Evolutionary conservation across 257 asterid species (phyloP).

Genomic region (Rauvolfia tetraphylla): DNA sequence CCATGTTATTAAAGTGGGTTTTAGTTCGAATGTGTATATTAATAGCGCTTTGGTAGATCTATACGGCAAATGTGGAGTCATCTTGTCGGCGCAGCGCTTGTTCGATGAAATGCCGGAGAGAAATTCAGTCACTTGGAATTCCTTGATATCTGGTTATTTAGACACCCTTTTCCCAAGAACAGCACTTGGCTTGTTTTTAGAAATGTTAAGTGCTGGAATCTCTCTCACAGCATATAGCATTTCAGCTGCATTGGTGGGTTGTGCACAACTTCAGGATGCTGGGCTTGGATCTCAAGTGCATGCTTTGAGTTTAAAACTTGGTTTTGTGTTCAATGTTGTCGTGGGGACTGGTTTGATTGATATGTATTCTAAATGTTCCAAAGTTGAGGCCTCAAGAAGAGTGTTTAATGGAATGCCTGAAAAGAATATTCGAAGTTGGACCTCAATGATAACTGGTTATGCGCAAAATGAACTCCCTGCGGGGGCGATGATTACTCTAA

Average conservation of each 20-base stretch:
- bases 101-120: conserved; percentile 39
- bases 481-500: conserved; percentile 39
- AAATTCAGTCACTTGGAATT: conserved; percentile 41
- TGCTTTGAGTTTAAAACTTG: conserved; percentile 46
- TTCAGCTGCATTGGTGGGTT: conserved; percentile 46
- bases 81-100: conserved; percentile 19
- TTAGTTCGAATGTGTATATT: conserved; percentile 40
- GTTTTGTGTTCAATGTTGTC: conserved; percentile 36
- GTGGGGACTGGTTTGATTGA: conserved; percentile 64
- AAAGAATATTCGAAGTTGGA: conserved; percentile 47
- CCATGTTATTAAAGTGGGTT: conserved; percentile 45
- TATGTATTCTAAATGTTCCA: conserved; percentile 47
- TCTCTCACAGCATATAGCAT: conserved; percentile 35
- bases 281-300: conserved; percentile 57
- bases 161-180: conserved; percentile 24
- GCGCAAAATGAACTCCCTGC: conserved; percentile 28
- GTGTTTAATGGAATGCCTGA: conserved; percentile 40
- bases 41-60: conserved; percentile 35
- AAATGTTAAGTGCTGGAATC: conserved; percentile 40
- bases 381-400: conserved; percentile 38
- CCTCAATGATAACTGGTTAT: conserved; percentile 54
- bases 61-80: conserved; percentile 34
- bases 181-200: conserved; percentile 34
- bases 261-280: conserved; percentile 40
- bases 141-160: conserved; percentile 39